Evolutionary conservation across 768 basidiomycete species (phyloP).

Genomic region (Sporobolomyces roseus): DNA sequence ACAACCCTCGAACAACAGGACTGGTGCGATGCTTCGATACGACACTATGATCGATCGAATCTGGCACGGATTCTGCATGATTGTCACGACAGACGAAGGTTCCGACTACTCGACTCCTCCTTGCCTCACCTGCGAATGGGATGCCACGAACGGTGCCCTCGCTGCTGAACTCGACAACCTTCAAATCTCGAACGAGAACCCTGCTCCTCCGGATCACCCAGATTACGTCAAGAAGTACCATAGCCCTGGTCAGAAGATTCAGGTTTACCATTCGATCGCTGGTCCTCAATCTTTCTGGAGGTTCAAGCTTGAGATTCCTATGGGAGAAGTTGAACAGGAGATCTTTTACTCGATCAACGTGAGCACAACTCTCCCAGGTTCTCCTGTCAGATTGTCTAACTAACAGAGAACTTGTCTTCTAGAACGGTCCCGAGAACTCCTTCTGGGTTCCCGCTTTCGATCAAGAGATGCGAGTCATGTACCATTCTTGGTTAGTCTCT

Average conservation of each 20-base stretch:
- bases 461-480: conserved; percentile 68
- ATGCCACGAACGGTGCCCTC: conserved; percentile 54
- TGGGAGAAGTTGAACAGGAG: conserved; percentile 66
- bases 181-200: conserved; percentile 25
- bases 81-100: conserved; percentile 79
- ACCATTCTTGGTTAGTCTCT: conserved; percentile 29
- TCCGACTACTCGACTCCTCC: conserved; percentile 74
- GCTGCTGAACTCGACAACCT: conserved; percentile 4
- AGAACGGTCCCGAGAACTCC: conserved; percentile 56
- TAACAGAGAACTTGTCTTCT: background rate
- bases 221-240: conserved; percentile 36
- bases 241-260: conserved; percentile 41
- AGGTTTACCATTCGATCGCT: conserved; percentile 43
- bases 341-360: conserved; percentile 78
- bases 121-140: conserved; percentile 67
- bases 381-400: no score
- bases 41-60: conserved; percentile 74
- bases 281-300: conserved; percentile 93
- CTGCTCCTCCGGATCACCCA: conserved; percentile 41
- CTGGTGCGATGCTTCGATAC: conserved; percentile 42
- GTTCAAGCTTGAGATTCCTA: conserved; percentile 76
- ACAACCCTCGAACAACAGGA: no score
- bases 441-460: conserved; percentile 77
- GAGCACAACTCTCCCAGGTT: conserved; percentile 49
- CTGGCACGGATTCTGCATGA: conserved; percentile 82